Conservation (phyloP, 2,329 filamentous ascomycete genomes). For the Xylariaceae sp. region DNA sequence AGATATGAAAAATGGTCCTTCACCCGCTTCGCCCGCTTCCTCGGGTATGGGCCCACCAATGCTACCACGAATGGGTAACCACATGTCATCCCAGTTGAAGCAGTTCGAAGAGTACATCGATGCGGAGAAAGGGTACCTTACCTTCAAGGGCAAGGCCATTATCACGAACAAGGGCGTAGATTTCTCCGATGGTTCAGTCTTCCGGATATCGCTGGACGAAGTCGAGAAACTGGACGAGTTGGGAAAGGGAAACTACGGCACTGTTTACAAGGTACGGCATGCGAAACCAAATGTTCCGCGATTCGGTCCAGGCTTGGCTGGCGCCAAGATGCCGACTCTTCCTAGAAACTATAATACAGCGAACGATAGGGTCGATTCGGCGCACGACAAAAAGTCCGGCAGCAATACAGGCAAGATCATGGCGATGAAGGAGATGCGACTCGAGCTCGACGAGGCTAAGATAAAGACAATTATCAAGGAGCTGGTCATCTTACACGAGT, state of each 20-base stretch:
- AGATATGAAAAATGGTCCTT: conserved; percentile 39
- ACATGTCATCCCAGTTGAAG: conserved; percentile 46
- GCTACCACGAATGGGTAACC: conserved; percentile 31
- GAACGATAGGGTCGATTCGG: conserved; percentile 19
- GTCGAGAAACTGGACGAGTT: conserved; percentile 89
- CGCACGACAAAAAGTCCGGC: conserved; percentile 32
- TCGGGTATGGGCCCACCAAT: conserved; percentile 31
- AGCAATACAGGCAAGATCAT: conserved; percentile 71
- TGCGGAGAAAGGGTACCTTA: conserved; percentile 82
- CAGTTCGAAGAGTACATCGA: conserved; percentile 78
- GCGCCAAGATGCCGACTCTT: conserved; percentile 40
- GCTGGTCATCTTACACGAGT: conserved; percentile 90
- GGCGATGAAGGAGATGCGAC: conserved; percentile 98
- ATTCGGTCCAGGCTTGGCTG: conserved; percentile 54
- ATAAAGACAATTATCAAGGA: conserved; percentile 98
- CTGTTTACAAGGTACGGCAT: conserved; percentile 93
- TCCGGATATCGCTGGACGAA: conserved; percentile 89
- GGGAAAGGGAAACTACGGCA: conserved; percentile 97
- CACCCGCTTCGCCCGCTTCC: conserved; percentile 39
- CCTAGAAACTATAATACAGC: conserved; percentile 34
- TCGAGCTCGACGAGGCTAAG: conserved; percentile 94
- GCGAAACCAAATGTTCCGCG: conserved; percentile 57
- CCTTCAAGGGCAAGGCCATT: conserved; percentile 86
- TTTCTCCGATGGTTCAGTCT: conserved; percentile 82
- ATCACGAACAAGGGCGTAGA: conserved; percentile 87